Base-by-base conservation (phyloP, 2,329 filamentous ascomycete genomes). In the Aspergillus sp. region DNA sequence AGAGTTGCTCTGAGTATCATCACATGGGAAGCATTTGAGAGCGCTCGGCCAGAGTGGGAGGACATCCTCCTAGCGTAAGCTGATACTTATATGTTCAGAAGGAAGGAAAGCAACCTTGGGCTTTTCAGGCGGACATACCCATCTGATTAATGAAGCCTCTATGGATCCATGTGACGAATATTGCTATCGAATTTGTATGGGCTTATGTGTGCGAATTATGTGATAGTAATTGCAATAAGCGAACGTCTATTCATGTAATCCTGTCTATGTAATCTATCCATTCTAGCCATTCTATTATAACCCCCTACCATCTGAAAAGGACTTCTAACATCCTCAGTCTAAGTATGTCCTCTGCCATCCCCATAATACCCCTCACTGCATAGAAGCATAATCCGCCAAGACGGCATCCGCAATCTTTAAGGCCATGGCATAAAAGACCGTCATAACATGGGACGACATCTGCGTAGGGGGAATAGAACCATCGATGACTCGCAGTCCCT, bases 401-500 rank as follows among this genome's bases (percentile, higher is more conserved):
- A 70, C 38, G 3, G 52, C 58, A 17, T 69, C 64, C 1, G 68
- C 38, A 41, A 72, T 64, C 58, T 68, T 71, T 62, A 65, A 38
- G 0, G 71, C 69, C 68, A 73, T 71, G 2, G 58, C 71, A 42
- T 73, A 73, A 38, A 73, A 71, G 1, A 71, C 59, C 3, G 62
- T 68, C 70, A 72, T 72, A 19, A 74, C 68, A 48, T 74, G 71
- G 5, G 69, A 61, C 19, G 71, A 73, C 3, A 73, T 57, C 49
- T 74, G 71, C 17, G 70, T 73, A 2, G 75, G 74, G 13, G 71
- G 68, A 11, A 75, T 70, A 47, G 73, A 76, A 7, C 74, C 73
- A 59, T 78, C 75, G 25, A 76, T 67, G 1, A 78, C 74, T 8
- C 75, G 69, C 10, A 77, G 69, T 4, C 68, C 66, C n/a, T 70